Conservation (phyloP, 306 rosid genomes). For the apple (Malus domestica) region DNA sequence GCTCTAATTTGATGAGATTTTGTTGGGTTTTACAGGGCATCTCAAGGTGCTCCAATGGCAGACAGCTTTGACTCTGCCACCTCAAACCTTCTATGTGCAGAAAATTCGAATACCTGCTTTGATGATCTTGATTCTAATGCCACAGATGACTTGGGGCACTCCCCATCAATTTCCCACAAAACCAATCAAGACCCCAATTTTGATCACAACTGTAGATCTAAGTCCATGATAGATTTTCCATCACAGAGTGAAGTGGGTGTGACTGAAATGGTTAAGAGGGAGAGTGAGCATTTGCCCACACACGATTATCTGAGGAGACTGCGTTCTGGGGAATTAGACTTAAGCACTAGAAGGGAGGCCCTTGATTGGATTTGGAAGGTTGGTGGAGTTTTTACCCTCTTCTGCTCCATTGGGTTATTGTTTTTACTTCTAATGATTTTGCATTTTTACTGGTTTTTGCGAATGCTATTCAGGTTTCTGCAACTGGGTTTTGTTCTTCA, state of each 20-base stretch:
- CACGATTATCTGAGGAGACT: slow-evolving; percentile 56
- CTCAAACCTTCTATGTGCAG: slow-evolving; percentile 42
- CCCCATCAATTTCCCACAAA: slow-evolving; percentile 25
- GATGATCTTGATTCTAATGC: slow-evolving; percentile 38
- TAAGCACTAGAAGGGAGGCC: slow-evolving; percentile 55
- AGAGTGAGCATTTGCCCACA: slow-evolving; percentile 49
- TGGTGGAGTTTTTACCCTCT: slow-evolving; percentile 9
- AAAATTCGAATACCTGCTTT: slow-evolving; percentile 30
- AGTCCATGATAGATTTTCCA: slow-evolving; percentile 21
- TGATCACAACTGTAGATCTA: slow-evolving; percentile 24
- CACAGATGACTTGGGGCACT: slow-evolving; percentile 30
- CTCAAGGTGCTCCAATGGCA: slow-evolving; percentile 43
- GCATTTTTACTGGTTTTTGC: background rate
- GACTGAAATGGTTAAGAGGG: slow-evolving; percentile 43
- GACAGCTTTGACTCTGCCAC: slow-evolving; percentile 33
- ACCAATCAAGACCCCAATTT: slow-evolving; percentile 24
- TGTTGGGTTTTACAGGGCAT: slow-evolving; percentile 21
- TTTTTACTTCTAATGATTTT: background rate
- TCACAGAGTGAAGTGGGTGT: slow-evolving; percentile 40
- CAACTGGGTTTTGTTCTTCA: slow-evolving; percentile 15
- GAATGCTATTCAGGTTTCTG: slow-evolving; percentile 2
- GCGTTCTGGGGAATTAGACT: slow-evolving; percentile 57
- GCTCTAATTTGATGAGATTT: slow-evolving; percentile 35
- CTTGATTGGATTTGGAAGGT: slow-evolving; percentile 86
- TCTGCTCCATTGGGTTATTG: slow-evolving; percentile 18